phyloP scores from a whole-genome alignment of 1,284 basidiomycete species.

The Psilocybe mexicana region DNA sequence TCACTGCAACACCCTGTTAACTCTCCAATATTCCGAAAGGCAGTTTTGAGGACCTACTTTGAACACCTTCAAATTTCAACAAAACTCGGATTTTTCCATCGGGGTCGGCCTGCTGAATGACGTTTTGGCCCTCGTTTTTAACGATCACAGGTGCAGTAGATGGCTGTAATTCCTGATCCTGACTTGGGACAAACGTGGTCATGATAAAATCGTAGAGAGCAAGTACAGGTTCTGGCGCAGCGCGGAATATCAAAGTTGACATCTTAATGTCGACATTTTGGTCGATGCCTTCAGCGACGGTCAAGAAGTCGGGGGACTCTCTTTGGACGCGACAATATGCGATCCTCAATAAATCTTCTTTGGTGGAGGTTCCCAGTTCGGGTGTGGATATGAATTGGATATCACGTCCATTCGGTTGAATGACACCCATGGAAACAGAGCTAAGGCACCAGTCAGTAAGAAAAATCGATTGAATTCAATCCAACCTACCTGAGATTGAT shows the following conservation, averaged over 20 bases:
- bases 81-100: conserved; percentile 79
- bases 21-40: not conserved
- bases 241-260: conserved; percentile 91
- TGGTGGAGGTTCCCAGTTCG: conserved; percentile 44
- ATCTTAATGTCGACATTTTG: conserved; percentile 88
- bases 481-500: conserved; percentile 57
- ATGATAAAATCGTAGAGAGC: conserved; percentile 97
- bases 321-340: conserved; percentile 83
- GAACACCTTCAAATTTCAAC: conserved; percentile 86
- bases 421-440: conserved; percentile 69
- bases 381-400: conserved; percentile 81
- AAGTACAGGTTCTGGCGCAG: conserved; percentile 91
- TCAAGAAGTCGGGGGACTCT: conserved; percentile 86
- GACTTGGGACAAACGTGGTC: conserved; percentile 83
- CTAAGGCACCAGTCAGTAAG: conserved; percentile 35
- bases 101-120: conserved; percentile 1
- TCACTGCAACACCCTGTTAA: conserved; percentile 49
- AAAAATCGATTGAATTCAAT: not conserved
- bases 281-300: conserved; percentile 85
- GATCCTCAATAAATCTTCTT: conserved; percentile 82
- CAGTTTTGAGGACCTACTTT: conserved; percentile 50
- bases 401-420: conserved; percentile 58
- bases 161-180: conserved; percentile 6
- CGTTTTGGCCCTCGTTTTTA: not conserved
- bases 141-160: not conserved